A percentile compares a stretch with the other conserved stretches of the same genome.
These are phyloP conservation scores for Xylaria sp. DNA, from an alignment of 2,329 filamentous ascomycete genomes.

Conservation along the genomic window DNA sequence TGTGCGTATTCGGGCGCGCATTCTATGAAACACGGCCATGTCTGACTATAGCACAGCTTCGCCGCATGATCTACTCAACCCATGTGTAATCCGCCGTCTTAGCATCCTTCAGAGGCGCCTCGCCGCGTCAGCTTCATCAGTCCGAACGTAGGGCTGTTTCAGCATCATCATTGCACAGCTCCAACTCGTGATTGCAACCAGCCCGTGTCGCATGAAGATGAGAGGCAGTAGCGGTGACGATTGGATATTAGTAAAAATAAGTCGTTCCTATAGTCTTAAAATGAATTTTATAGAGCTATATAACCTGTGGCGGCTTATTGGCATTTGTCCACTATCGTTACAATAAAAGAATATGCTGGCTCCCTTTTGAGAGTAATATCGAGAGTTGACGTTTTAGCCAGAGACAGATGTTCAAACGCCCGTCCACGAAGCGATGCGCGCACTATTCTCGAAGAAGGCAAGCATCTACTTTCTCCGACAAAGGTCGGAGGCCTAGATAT, in stretches of 20 bases:
- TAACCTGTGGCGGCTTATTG: neutral
- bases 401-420: neutral
- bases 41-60: constrained; percentile 8
- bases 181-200: neutral
- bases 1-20: too few species aligned
- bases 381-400: too few species aligned
- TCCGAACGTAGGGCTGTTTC: neutral
- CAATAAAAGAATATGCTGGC: neutral
- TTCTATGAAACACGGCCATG: constrained; percentile 13
- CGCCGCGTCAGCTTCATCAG: neutral
- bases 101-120: neutral
- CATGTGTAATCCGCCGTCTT: neutral
- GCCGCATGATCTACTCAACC: neutral
- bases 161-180: neutral
- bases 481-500: too few species aligned
- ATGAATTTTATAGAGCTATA: neutral
- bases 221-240: neutral
- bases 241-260: neutral
- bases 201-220: neutral
- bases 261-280: neutral
- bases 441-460: too few species aligned
- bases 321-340: neutral
- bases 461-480: too few species aligned
- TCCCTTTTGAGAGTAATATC: neutral
- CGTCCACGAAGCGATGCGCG: neutral